Evolutionary conservation across 1,284 basidiomycete species (phyloP), one percentile per base, ranked within the genome.

Genomic region (Rhizoctonia solani): DNA sequence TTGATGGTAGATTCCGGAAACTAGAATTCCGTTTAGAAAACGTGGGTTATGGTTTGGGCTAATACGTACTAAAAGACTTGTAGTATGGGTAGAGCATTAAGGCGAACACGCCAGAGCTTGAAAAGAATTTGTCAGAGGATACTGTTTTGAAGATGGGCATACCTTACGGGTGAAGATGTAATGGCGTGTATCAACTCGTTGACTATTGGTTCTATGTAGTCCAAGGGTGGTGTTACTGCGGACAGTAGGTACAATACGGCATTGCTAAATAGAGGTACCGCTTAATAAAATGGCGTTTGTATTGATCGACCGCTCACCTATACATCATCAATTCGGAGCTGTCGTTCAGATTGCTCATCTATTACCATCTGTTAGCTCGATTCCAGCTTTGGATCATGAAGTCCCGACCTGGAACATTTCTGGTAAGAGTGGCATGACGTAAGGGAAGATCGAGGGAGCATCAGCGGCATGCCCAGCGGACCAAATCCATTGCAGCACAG

Each of bases 331-430:
- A 75, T 72, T 90, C 90, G 19, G 84, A 82, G 75, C 82, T 89
- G 76, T 89, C 89, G 73, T 87, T 90, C 66, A 93, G 82, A 75
- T 91, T 91, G 71, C 85, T 88, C 90, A 92, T 92, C 69, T 83
- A 85, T 69, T 91, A 79, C 69, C 49, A 58, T 2, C 21, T 49
- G 27, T 59, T 52, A n/a, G 14, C 21, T 23, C 44, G 9, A 69
- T 16, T 39, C 58, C n/a, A 21, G 23, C 25, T n/a, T 11, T 47
- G 27, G 29, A n/a, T 1, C 21, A 23, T 23, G 19, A 23, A 16
- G 27, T 16, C 19, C 56, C 37, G 27, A 34, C 34, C 42, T 30
- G 49, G 37, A 49, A 46, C 27, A 47, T 46, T 50, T 80, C 89
- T 71, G 72, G 93, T 90, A 95, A 81, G 76, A 93, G 81, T 16